Base-by-base conservation (phyloP, 306 rosid genomes). In the Vachellia collinsii region DNA sequence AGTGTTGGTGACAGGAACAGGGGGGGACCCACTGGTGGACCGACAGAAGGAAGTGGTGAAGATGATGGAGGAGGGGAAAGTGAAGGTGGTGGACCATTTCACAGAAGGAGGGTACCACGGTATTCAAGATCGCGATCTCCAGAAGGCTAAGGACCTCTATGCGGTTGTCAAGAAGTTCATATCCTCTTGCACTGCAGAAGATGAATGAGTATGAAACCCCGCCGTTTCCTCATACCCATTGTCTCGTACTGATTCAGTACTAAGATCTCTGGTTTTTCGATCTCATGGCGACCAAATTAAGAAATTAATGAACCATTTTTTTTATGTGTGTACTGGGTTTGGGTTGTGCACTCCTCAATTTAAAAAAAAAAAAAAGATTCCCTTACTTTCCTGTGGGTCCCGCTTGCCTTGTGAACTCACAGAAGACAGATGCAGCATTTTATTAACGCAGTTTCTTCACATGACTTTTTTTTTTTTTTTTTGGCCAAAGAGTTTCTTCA, bases 11-110 rank as follows among this genome's bases (percentile, higher is more conserved):
- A 67, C 70, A 5, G 92, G 91, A 6, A 82, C 80, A 22, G 76
- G 76, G 6, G 87, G 79, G 74, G 94, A 92, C 58, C 92, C 82
- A 36, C 76, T 92, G 44, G 44, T 85, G 50, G 94, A 88, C 48
- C 88, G 92, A 23, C 75, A 83, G 81, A 74, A 11, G 37, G 81
- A 61, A 34, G 7, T 87, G 19, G 75, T 63, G 77, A 70, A 77
- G 25, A 22, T 87, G 84, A 77, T 87, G 4, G 16, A 67, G 58
- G 70, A 8, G 3, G 88, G 83, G 39, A 80, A 81, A 5, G 80
- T 88, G 11, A 13, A 48, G 1, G 90, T 83, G 7, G 82, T 74
- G 75, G 86, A 82, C 1, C 76, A 78, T 4, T 88, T 86, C 77
- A 59, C 59, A 3, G 20, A 36, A 2, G 97, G 92, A 0, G 89